Conservation (phyloP, 169 alveolate species). For the Cystoisospora suis region DNA sequence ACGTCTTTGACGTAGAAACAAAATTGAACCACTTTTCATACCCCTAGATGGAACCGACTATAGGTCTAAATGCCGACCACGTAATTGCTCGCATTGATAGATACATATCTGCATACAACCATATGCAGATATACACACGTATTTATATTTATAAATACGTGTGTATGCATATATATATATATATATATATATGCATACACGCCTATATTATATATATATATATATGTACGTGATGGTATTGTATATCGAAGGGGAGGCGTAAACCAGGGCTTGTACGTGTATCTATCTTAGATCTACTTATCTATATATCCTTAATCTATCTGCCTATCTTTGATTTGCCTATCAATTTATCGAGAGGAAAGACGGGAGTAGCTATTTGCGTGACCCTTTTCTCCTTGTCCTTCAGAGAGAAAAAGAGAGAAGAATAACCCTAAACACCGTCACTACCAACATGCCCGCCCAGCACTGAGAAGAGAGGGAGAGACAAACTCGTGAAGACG, state of each 20-base stretch:
- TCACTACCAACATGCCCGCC: too few species aligned
- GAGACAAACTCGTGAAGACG: not conserved
- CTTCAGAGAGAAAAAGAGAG: too few species aligned
- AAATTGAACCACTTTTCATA: too few species aligned
- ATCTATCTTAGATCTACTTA: not conserved
- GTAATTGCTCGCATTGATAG: not conserved
- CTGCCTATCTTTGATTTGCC: too few species aligned
- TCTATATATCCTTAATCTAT: too few species aligned
- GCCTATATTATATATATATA: not conserved
- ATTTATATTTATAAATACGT: not conserved
- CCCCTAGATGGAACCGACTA: too few species aligned
- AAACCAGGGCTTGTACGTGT: not conserved
- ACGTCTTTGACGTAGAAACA: too few species aligned
- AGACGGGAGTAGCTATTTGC: too few species aligned
- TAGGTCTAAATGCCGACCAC: too few species aligned
- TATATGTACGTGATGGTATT: not conserved
- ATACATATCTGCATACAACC: not conserved
- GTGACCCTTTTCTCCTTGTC: too few species aligned
- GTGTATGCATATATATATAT: not conserved
- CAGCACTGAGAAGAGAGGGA: not conserved
- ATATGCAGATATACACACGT: not conserved
- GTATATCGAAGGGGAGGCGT: not conserved
- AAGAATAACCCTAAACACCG: too few species aligned
- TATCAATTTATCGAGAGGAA: too few species aligned
- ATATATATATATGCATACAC: not conserved